Percentiles rank a stretch among this genome's conserved stretches.
Evolutionary conservation across 2,329 filamentous ascomycete species (phyloP).

Genomic region (Aspergillus aculeatus): DNA sequence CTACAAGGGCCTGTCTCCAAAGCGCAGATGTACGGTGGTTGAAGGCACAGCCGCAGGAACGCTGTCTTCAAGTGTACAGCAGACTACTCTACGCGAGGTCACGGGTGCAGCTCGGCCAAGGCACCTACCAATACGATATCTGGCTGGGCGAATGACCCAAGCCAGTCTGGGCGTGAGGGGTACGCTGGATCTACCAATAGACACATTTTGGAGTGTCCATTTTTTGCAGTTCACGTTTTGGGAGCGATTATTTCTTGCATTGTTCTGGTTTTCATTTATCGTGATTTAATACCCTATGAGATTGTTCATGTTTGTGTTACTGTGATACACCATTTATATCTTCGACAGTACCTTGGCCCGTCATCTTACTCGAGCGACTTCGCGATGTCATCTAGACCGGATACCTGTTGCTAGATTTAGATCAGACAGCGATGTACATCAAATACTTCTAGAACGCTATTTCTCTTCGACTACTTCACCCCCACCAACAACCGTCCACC

Average conservation of each 20-base stretch:
- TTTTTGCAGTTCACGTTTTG: not conserved
- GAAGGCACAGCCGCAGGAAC: not conserved
- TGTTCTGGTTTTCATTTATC: not conserved
- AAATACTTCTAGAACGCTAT: not conserved
- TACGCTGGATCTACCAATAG: conserved; percentile 1
- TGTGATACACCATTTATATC: not conserved
- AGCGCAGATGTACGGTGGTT: not conserved
- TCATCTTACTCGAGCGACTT: not conserved
- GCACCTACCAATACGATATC: not conserved
- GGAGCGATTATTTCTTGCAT: conserved; percentile 6
- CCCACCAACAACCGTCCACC: not conserved
- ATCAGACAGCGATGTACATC: not conserved
- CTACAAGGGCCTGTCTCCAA: not conserved
- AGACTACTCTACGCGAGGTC: not conserved
- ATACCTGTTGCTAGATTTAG: not conserved
- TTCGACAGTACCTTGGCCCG: not conserved
- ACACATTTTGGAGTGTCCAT: not conserved
- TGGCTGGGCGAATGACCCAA: not conserved
- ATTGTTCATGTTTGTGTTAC: not conserved
- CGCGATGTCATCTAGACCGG: not conserved
- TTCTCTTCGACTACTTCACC: not conserved
- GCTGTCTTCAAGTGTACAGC: not conserved
- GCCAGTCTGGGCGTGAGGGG: not conserved
- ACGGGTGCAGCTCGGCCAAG: not conserved
- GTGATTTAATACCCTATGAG: conserved; percentile 5